These are phyloP conservation scores for Yamadazyma sp. DNA, from an alignment of 805 yeast genomes.

Conservation along the genomic window DNA sequence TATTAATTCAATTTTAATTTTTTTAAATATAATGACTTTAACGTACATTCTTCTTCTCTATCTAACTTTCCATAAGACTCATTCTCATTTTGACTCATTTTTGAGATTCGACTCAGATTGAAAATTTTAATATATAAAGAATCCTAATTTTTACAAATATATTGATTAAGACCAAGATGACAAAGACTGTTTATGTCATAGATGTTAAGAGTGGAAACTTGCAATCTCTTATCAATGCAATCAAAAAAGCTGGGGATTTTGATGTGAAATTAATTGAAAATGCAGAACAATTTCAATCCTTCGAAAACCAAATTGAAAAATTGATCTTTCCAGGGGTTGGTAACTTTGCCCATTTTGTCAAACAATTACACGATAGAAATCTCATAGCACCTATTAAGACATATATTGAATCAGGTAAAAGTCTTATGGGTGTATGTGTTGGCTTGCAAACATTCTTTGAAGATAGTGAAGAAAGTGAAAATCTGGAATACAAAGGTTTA, in stretches of 20 bases:
- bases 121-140: not conserved
- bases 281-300: conserved; percentile 49
- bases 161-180: conserved; percentile 12
- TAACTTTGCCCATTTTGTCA: conserved; percentile 90
- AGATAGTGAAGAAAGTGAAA: conserved; percentile 70
- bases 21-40: too few relatives aligned
- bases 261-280: conserved; percentile 58
- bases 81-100: not conserved
- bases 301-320: conserved; percentile 44
- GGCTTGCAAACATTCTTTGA: conserved; percentile 85
- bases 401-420: conserved; percentile 74
- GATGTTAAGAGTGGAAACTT: conserved; percentile 95
- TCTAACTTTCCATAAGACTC: not conserved
- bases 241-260: conserved; percentile 68
- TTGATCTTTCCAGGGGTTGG: conserved; percentile 96
- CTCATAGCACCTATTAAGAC: conserved; percentile 62
- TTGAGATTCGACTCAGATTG: not conserved
- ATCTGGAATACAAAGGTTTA: conserved; percentile 55
- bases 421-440: conserved; percentile 96
- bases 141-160: too few relatives aligned
- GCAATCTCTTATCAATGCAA: conserved; percentile 84
- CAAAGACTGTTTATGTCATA: conserved; percentile 57
- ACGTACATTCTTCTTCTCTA: too few relatives aligned
- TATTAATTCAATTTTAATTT: too few relatives aligned
- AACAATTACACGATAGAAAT: conserved; percentile 56